These are phyloP conservation scores for Candida wancherniae DNA, from an alignment of 805 yeast genomes.

Conservation along the genomic window DNA sequence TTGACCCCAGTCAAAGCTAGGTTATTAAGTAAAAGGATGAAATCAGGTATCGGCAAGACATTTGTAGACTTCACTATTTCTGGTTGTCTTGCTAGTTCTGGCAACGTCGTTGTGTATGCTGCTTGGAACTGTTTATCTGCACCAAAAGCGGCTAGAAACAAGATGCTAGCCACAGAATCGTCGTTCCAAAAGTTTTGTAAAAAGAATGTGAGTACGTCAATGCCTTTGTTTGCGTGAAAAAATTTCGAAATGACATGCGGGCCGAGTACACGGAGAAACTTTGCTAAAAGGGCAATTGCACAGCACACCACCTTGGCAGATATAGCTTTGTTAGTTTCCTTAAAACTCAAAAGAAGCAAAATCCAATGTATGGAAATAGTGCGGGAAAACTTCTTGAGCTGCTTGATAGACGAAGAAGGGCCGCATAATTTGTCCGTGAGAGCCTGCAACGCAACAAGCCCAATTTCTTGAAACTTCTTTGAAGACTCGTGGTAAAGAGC, in stretches of 20 bases:
- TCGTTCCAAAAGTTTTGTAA: constrained; percentile 47
- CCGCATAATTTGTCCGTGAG: constrained; percentile 41
- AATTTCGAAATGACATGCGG: constrained; percentile 45
- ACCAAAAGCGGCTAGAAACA: constrained; percentile 47
- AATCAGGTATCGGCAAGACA: constrained; percentile 38
- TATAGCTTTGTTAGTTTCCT: constrained; percentile 7
- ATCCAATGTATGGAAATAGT: constrained; percentile 65
- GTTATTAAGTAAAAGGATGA: constrained; percentile 33
- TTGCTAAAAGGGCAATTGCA: constrained; percentile 45
- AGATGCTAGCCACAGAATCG: constrained; percentile 37
- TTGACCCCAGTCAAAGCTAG: constrained; percentile 30
- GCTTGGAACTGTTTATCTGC: constrained; percentile 21
- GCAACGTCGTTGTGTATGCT: constrained; percentile 2
- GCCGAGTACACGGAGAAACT: constrained; percentile 45
- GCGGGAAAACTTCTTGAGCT: constrained; percentile 42
- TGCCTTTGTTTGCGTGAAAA: constrained; percentile 45
- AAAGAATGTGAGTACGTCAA: constrained; percentile 42
- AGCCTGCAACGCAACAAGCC: constrained; percentile 22
- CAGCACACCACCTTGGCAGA: constrained; percentile 33
- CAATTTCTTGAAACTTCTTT: constrained; percentile 33
- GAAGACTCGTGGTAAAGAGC: constrained; percentile 38
- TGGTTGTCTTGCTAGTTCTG: constrained; percentile 2
- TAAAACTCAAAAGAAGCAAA: constrained; percentile 45
- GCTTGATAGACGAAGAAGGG: constrained; percentile 32
- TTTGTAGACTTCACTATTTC: constrained; percentile 3